A percentile compares a stretch with the other conserved stretches of the same genome.
Conservation (phyloP, 2,329 filamentous ascomycete species). For the Diaporthe longicolla region DNA sequence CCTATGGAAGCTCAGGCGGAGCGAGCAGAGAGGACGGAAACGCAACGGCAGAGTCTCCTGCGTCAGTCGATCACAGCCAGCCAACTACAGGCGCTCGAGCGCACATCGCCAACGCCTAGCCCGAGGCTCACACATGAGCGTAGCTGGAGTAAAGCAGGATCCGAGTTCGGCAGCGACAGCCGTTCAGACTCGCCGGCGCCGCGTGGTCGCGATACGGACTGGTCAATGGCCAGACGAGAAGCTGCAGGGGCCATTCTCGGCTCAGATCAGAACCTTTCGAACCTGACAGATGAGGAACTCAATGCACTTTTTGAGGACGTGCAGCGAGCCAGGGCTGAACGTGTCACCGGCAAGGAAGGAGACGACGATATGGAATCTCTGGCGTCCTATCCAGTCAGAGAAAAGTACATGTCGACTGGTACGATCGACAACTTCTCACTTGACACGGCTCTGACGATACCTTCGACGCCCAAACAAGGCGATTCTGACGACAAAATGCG, state of each 20-base stretch:
- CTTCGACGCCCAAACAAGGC: constrained; percentile 86
- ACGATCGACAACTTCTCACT: constrained; percentile 97
- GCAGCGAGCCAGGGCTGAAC: constrained; percentile 85
- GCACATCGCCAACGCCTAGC: constrained; percentile 69
- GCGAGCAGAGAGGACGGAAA: constrained; percentile 73
- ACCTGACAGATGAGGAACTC: constrained; percentile 92
- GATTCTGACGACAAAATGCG: constrained; percentile 83
- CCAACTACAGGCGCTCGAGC: constrained; percentile 72
- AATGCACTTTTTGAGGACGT: constrained; percentile 95
- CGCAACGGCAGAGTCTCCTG: constrained; percentile 83
- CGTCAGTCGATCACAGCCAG: constrained; percentile 82
- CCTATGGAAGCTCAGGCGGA: constrained; percentile 96
- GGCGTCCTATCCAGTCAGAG: constrained; percentile 87
- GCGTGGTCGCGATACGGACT: constrained; percentile 86
- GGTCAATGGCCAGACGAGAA: constrained; percentile 93
- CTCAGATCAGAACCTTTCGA: constrained; percentile 90
- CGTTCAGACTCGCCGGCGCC: constrained; percentile 85
- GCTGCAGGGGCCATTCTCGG: constrained; percentile 93
- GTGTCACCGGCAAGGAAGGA: constrained; percentile 79
- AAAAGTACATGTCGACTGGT: constrained; percentile 96
- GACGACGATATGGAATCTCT: constrained; percentile 93
- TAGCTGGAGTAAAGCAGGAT: constrained; percentile 82
- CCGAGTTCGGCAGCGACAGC: constrained; percentile 83
- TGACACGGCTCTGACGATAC: constrained; percentile 94
- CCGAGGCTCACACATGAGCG: constrained; percentile 79